Percentiles rank a stretch among this genome's conserved stretches.
phyloP scores from a whole-genome alignment of 129 eudicot genomes.

The Deinandra increscens region DNA sequence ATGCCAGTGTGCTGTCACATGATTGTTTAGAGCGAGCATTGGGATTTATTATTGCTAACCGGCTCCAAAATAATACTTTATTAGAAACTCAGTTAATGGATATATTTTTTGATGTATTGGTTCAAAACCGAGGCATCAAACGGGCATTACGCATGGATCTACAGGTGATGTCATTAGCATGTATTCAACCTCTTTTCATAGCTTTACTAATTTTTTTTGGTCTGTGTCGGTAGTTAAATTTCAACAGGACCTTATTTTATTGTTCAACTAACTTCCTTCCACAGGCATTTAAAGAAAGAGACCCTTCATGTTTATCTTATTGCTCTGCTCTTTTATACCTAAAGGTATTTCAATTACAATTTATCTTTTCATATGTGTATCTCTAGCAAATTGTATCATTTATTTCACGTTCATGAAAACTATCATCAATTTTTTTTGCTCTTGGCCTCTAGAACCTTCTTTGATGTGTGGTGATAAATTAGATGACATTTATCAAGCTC shows the following conservation, averaged over 20 bases:
- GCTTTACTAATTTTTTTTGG: slow-evolving; percentile 5
- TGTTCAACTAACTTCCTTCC: slow-evolving; percentile 14
- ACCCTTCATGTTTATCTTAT: slow-evolving; percentile 66
- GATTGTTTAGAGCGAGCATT: too few relatives aligned
- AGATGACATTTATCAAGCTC: too few relatives aligned
- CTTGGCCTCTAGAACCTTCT: not conserved
- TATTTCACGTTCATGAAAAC: not conserved
- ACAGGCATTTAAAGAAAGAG: too few relatives aligned
- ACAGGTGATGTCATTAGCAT: slow-evolving; percentile 42
- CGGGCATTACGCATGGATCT: slow-evolving; percentile 59
- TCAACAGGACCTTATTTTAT: not conserved
- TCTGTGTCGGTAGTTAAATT: not conserved
- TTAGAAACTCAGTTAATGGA: slow-evolving; percentile 66
- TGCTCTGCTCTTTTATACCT: slow-evolving; percentile 63
- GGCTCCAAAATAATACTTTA: too few relatives aligned
- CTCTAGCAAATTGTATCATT: not conserved
- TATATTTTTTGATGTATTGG: slow-evolving; percentile 58
- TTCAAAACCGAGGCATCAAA: slow-evolving; percentile 54
- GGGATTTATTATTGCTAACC: too few relatives aligned
- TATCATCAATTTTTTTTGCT: not conserved
- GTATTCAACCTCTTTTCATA: not conserved
- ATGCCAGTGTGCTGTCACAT: too few relatives aligned
- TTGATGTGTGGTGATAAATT: too few relatives aligned
- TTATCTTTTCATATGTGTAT: not conserved
- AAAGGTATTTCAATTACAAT: slow-evolving; percentile 40